Evolutionary conservation across 768 basidiomycete genomes (phyloP), one percentile per base, ranked within the genome.

Genomic region (Leccinum ochraceum): DNA sequence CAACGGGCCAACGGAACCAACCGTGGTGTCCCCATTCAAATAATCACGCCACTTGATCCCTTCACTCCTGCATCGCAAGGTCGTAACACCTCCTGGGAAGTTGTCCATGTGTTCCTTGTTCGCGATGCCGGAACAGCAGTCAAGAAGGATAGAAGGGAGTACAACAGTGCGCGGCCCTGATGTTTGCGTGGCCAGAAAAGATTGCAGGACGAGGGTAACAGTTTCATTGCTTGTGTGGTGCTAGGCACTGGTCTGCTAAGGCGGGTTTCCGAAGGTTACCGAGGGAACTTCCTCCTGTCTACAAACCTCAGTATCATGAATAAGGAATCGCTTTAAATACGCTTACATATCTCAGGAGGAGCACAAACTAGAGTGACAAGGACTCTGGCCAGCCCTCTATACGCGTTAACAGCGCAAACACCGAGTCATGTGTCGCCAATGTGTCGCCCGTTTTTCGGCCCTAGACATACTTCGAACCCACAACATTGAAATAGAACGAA

Each of bases 151-250:
- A 11, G 13, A 51, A 24, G 86, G 85, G 13, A 94, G 94, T 39
- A 94, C 95, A 71, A 96, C 94, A 60, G 85, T 83, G 60, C 92
- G 89, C 58, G 92, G 94, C 74, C 97, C 95, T 9, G 62, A 34
- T 46, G 10, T 34, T 53, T 52, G 60, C 39, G 93, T 91, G 28
- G 49, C 42, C 28, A 59, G 17, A 49, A 22, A 22, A n/a, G 20
- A 37, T 51, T 30, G 57, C 24, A 13, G 44, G 8, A 10, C 20
- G 36, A 30, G 16, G 7, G 32, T 53, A 50, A 26, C 54, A 42
- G 44, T 17, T 4, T 39, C 36, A 11, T 53, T 30, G 37, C 56
- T 16, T 63, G 28, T 63, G 28, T 54, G 44, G n/a, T 13, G 37
- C 48, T 53, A 44, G 63, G 36, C 36, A 36, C 36, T 14, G 34